Evolutionary conservation across 768 basidiomycete genomes (phyloP).

Genomic region (Sistotremastrum suecicum): DNA sequence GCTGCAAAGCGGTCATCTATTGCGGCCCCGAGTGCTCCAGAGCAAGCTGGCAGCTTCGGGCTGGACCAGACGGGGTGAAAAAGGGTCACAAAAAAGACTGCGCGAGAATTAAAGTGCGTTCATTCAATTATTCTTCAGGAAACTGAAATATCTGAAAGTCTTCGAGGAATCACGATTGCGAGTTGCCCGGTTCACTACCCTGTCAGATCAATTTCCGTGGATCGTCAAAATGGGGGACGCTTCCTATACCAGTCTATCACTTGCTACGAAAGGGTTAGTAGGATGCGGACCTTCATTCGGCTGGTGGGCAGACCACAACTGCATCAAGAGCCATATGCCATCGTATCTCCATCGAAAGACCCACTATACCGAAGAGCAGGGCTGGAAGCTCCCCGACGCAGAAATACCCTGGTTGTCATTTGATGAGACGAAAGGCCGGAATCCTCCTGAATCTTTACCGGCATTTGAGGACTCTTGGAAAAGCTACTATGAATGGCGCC

Average conservation of each 20-base stretch:
- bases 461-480: conserved; percentile 4
- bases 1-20: too few species aligned
- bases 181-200: conserved; percentile 17
- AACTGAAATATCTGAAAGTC: background rate
- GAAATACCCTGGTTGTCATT: conserved; percentile 7
- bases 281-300: conserved; percentile 23
- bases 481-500: conserved; percentile 7
- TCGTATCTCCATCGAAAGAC: too few species aligned
- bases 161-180: conserved; percentile 23
- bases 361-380: background rate
- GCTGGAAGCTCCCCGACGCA: conserved; percentile 5
- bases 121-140: background rate
- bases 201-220: conserved; percentile 28
- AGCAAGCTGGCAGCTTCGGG: too few species aligned
- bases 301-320: conserved; percentile 15
- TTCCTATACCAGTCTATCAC: conserved; percentile 21
- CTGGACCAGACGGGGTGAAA: too few species aligned
- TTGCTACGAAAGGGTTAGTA: conserved; percentile 22
- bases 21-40: too few species aligned
- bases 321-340: too few species aligned
- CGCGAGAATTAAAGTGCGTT: conserved; percentile 19
- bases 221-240: conserved; percentile 28
- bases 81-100: conserved; percentile 18
- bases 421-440: background rate
- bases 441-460: conserved; percentile 3